These are phyloP conservation scores for Sporothrix globosa DNA, from an alignment of 2,329 filamentous ascomycete genomes.

Conservation along the genomic window DNA sequence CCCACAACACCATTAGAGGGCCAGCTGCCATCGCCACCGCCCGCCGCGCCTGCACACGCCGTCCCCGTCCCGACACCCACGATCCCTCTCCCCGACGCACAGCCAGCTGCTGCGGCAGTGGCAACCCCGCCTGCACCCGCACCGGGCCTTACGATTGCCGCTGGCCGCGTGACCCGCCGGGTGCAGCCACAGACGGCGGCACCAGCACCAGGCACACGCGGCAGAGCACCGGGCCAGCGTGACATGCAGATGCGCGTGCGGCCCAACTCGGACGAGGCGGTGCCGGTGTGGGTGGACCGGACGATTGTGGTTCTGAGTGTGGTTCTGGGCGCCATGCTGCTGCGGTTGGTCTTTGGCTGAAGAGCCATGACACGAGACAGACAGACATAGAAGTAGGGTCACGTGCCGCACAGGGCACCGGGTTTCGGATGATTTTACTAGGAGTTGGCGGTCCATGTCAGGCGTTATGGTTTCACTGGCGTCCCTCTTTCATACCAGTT, in stretches of 20 bases:
- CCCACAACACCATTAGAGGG: not conserved
- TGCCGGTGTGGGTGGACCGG: slow-evolving; percentile 78
- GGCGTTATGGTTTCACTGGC: not conserved
- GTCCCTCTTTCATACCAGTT: not conserved
- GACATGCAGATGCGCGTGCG: slow-evolving; percentile 14
- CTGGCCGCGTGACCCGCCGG: not conserved
- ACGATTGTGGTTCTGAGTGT: slow-evolving; percentile 74
- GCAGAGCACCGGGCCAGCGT: slow-evolving; percentile 35
- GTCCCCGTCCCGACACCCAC: slow-evolving; percentile 27
- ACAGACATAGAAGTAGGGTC: no score
- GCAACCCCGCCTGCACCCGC: slow-evolving; percentile 41
- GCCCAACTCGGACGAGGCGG: slow-evolving; percentile 49
- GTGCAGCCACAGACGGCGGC: slow-evolving; percentile 35
- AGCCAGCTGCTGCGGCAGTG: not conserved
- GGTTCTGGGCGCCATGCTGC: slow-evolving; percentile 70
- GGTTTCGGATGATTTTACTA: not conserved
- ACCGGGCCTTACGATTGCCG: slow-evolving; percentile 28
- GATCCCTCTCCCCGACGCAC: not conserved
- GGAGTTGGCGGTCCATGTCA: not conserved
- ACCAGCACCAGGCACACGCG: slow-evolving; percentile 37
- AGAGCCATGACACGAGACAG: no score
- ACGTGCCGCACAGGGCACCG: no score
- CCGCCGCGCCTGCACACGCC: slow-evolving; percentile 30
- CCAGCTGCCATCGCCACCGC: slow-evolving; percentile 23
- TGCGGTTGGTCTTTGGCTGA: slow-evolving; percentile 46